Percentiles rank a stretch among this genome's conserved stretches.
These are phyloP conservation scores for Cicer arietinum DNA, from an alignment of 306 rosid genomes.

Conservation along the genomic window DNA sequence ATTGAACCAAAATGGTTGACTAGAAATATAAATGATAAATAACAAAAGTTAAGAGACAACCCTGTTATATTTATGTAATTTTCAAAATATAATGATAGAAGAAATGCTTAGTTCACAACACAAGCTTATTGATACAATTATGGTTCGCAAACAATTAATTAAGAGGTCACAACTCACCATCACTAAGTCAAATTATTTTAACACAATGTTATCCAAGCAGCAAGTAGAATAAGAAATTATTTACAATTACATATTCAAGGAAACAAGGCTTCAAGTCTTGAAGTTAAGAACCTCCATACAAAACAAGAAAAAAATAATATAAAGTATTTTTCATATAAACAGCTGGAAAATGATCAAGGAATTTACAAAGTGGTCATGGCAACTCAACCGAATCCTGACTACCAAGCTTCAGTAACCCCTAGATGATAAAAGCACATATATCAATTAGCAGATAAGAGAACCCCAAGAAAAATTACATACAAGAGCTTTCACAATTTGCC, in stretches of 20 bases:
- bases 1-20: slow-evolving; percentile 21
- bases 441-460: slow-evolving; percentile 58
- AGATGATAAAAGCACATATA: slow-evolving; percentile 59
- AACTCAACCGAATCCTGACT: slow-evolving; percentile 75
- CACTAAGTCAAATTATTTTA: neutral
- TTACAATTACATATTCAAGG: neutral
- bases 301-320: neutral
- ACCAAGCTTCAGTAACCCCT: slow-evolving; percentile 79
- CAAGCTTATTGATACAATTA: neutral
- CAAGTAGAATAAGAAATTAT: neutral
- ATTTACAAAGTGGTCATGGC: slow-evolving; percentile 68
- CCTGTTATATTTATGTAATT: slow-evolving; percentile 9
- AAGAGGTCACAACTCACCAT: neutral
- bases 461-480: slow-evolving; percentile 45
- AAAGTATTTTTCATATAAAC: slow-evolving; percentile 8
- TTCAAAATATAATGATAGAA: slow-evolving; percentile 25
- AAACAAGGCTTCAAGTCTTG: neutral
- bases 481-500: slow-evolving; percentile 36
- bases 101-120: slow-evolving; percentile 17
- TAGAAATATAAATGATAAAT: slow-evolving; percentile 29
- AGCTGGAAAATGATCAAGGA: slow-evolving; percentile 68
- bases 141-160: slow-evolving; percentile 10
- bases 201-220: neutral
- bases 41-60: slow-evolving; percentile 9
- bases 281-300: slow-evolving; percentile 12